Evolutionary conservation across 495 filamentous ascomycete species (phyloP), one percentile per base, ranked within the genome.

Genomic region (Podospora australis): DNA sequence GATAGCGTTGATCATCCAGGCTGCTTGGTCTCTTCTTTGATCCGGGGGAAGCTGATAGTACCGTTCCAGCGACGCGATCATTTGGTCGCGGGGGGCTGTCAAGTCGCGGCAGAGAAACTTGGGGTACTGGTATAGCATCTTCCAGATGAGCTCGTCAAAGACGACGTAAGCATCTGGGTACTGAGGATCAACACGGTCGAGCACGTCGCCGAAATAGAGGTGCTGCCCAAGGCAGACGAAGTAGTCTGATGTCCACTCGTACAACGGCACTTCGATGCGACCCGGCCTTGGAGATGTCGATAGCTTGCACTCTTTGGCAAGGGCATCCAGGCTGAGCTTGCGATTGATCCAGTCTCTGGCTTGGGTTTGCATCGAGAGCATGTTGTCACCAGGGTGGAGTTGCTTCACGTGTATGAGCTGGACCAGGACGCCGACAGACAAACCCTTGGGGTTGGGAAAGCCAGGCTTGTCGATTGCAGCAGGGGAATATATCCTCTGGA

Each of bases 31-130:
- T 29, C 26, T 29, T 19, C 43, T 32, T 16, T 53, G 22, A 26
- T 19, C 30, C 6, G n/a, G 48, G 2, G 62, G 56, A 0, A 54
- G 35, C 23, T 56, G 41, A 6, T 61, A 57, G 26, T 61, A 58
- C 36, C 35, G 19, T 6, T 47, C 46, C n/a, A 64, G 25, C 10
- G 48, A 38, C 7, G 10, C 32, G 2, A 56, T 48, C 36, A 48
- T 48, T 14, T 26, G 44, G 25, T 53, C 50, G 14, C 44, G 44
- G 6, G 44, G 36, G 3, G 34, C 44, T 3, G 35, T 42, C 50
- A 53, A 42, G 17, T 48, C 36, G 11, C 50, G 50, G 38, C 44
- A 43, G 21, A 53, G 36, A 11, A 48, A 13, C 7, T 11, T 23
- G 14, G 50, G 50, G 28, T 53, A 53, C 39, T 53, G 50, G 26